A percentile compares a stretch with the other conserved stretches of the same genome.
Evolutionary conservation across 371 early-diverging fungal genomes (phyloP).

Genomic region (Mycotypha africana): DNA sequence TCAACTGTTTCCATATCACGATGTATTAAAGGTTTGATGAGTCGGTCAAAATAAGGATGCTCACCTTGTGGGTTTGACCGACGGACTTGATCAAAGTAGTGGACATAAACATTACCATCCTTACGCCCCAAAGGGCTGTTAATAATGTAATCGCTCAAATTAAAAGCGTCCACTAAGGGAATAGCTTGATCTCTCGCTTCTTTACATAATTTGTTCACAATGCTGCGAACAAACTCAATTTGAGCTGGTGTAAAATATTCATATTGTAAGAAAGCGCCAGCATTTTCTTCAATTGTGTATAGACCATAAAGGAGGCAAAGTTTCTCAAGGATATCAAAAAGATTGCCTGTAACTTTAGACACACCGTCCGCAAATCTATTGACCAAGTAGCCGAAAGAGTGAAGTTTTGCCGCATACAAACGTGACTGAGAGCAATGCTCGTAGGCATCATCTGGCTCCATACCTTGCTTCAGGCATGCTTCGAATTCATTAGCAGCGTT

Average conservation of each 20-base stretch:
- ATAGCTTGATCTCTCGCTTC: slow-evolving; percentile 77
- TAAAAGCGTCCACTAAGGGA: slow-evolving; percentile 84
- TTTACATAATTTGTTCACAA: slow-evolving; percentile 66
- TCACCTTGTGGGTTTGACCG: slow-evolving; percentile 68
- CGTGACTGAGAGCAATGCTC: slow-evolving; percentile 80
- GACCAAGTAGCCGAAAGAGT: slow-evolving; percentile 81
- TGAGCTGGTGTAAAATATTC: slow-evolving; percentile 77
- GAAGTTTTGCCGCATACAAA: slow-evolving; percentile 83
- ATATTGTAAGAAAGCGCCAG: slow-evolving; percentile 84
- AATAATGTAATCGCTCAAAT: slow-evolving; percentile 80
- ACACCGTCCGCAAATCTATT: slow-evolving; percentile 82
- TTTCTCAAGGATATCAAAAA: slow-evolving; percentile 50
- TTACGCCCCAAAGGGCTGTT: slow-evolving; percentile 86
- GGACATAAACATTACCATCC: slow-evolving; percentile 86
- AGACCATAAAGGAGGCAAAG: slow-evolving; percentile 81
- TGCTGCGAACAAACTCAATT: slow-evolving; percentile 57
- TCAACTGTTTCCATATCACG: slow-evolving; percentile 57
- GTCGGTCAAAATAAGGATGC: slow-evolving; percentile 75
- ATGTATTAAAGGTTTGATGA: slow-evolving; percentile 79
- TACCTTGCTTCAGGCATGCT: slow-evolving; percentile 57
- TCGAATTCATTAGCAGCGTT: slow-evolving; percentile 80
- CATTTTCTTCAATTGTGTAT: slow-evolving; percentile 77
- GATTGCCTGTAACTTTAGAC: slow-evolving; percentile 40
- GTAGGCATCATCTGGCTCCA: slow-evolving; percentile 77
- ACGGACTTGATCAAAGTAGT: slow-evolving; percentile 83